These are phyloP conservation scores for Hemileccinum impolitum DNA, from an alignment of 768 basidiomycete genomes.

Conservation along the genomic window DNA sequence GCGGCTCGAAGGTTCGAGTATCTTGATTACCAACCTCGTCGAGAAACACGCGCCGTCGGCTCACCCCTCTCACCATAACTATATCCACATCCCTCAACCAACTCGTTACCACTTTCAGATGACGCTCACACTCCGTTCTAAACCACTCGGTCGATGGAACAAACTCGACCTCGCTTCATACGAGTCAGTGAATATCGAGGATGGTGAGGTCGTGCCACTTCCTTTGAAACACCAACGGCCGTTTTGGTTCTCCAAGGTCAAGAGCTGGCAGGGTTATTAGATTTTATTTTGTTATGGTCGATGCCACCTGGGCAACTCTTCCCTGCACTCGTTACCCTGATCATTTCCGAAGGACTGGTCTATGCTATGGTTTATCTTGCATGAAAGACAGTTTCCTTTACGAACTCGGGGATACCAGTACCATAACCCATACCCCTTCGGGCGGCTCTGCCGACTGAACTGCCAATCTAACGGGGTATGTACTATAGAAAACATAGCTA, in stretches of 20 bases:
- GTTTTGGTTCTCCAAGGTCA: conserved; percentile 94
- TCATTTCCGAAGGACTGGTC: no score
- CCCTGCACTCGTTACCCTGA: not conserved
- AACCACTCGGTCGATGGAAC: conserved; percentile 78
- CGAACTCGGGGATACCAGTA: no score
- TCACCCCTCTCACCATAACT: conserved; percentile 7
- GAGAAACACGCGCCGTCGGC: conserved; percentile 33
- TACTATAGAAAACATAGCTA: no score
- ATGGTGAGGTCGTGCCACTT: conserved; percentile 67
- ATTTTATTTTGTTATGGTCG: not conserved
- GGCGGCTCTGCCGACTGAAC: no score
- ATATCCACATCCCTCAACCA: conserved; percentile 14
- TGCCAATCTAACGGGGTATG: no score
- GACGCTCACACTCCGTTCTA: conserved; percentile 66
- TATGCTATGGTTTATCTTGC: no score
- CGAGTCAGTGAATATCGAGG: conserved; percentile 70
- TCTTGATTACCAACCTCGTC: conserved; percentile 61
- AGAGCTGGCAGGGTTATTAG: conserved; percentile 49
- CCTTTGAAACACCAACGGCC: conserved; percentile 79
- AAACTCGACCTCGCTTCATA: conserved; percentile 73
- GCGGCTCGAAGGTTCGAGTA: conserved; percentile 58
- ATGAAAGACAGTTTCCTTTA: no score
- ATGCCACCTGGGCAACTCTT: not conserved
- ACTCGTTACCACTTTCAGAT: conserved; percentile 69
- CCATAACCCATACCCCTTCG: no score